Conservation (phyloP, 1,284 basidiomycete species). For the Cryptococcus wingfieldii region DNA sequence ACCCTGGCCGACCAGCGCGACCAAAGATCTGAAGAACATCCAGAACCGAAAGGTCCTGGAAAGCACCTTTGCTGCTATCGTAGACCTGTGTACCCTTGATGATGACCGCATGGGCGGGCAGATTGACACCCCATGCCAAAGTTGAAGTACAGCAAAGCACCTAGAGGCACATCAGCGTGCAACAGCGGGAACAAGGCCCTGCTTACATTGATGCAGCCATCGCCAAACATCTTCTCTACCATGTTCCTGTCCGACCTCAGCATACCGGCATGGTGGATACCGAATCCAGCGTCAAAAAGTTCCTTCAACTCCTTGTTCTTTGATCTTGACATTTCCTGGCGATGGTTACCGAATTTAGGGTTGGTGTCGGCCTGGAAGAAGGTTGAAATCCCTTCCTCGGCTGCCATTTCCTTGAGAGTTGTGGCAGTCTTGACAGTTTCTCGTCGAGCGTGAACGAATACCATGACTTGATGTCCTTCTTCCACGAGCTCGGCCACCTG, state of each 20-base stretch:
- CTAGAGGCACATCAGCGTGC: constrained; percentile 49
- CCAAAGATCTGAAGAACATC: constrained; percentile 89
- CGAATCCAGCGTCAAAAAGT: constrained; percentile 87
- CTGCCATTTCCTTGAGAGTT: constrained; percentile 76
- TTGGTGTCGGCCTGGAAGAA: constrained; percentile 77
- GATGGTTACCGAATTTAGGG: constrained; percentile 69
- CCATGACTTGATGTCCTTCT: constrained; percentile 97
- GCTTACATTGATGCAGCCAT: constrained; percentile 79
- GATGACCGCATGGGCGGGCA: constrained; percentile 95
- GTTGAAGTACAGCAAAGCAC: constrained; percentile 98
- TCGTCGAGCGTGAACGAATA: constrained; percentile 97
- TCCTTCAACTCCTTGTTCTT: constrained; percentile 94
- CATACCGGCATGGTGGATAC: constrained; percentile 99
- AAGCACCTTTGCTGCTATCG: constrained; percentile 79
- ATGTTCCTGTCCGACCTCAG: constrained; percentile 87
- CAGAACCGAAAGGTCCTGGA: constrained; percentile 88
- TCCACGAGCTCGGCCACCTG: constrained; percentile 70
- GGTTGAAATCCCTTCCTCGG: constrained; percentile 67
- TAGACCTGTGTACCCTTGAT: constrained; percentile 99
- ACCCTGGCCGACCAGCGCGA: constrained; percentile 91
- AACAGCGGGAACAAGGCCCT: not conserved
- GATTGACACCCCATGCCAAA: constrained; percentile 98
- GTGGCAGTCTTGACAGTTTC: constrained; percentile 94
- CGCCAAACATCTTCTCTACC: constrained; percentile 93
- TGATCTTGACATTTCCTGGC: constrained; percentile 71